These are phyloP conservation scores for Dioscorea cayenensis DNA, from an alignment of 116 monocot species.

Conservation along the genomic window DNA sequence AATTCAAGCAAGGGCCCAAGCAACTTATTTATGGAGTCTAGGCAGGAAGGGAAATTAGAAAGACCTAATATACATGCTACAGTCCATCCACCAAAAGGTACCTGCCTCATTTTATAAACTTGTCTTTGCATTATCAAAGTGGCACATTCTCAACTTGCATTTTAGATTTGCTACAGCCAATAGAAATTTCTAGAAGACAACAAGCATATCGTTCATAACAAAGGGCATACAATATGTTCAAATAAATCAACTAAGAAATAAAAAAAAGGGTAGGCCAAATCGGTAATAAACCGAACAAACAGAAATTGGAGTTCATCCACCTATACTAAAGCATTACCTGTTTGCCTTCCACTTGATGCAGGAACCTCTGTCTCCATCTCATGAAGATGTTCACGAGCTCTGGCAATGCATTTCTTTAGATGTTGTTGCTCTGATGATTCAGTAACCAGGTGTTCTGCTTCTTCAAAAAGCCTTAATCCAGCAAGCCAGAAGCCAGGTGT, in stretches of 20 bases:
- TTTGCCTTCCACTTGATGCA: slow-evolving; percentile 15
- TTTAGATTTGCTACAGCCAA: too few species aligned
- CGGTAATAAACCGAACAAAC: neutral
- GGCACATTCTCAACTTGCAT: too few species aligned
- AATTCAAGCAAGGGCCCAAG: too few species aligned
- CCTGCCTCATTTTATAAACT: too few species aligned
- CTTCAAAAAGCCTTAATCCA: slow-evolving; percentile 85
- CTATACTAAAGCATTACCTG: slow-evolving; percentile 22
- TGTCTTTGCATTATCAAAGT: too few species aligned
- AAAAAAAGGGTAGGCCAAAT: neutral
- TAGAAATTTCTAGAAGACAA: too few species aligned
- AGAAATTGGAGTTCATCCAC: neutral
- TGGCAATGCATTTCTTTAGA: slow-evolving; percentile 57
- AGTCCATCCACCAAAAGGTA: too few species aligned
- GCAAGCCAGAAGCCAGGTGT: slow-evolving; percentile 82
- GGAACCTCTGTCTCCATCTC: slow-evolving; percentile 50
- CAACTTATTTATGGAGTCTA: too few species aligned
- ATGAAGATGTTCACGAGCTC: slow-evolving; percentile 69
- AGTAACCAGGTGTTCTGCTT: slow-evolving; percentile 41
- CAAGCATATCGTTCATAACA: too few species aligned
- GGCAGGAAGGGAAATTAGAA: too few species aligned
- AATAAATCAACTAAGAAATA: neutral
- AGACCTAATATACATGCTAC: too few species aligned
- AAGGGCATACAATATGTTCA: neutral
- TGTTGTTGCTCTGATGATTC: slow-evolving; percentile 59